These are phyloP conservation scores for Coniochaeta hoffmannii DNA, from an alignment of 2,329 filamentous ascomycete species.

Conservation along the genomic window DNA sequence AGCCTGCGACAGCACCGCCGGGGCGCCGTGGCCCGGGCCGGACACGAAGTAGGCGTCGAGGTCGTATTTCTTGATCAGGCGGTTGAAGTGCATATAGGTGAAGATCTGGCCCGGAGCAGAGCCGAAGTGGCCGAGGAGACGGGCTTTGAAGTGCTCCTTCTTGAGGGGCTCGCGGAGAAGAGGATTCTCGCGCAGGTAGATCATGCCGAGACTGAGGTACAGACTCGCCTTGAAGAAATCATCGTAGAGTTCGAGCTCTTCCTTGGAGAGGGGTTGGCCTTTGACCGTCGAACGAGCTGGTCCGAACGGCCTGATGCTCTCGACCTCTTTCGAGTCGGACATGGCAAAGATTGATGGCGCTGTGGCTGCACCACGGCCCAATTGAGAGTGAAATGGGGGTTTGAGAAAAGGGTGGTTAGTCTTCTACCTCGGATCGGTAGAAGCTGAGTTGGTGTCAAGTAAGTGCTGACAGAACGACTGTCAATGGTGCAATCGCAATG, in stretches of 20 bases:
- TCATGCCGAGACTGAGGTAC: slow-evolving; percentile 73
- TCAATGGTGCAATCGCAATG: not conserved
- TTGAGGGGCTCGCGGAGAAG: slow-evolving; percentile 63
- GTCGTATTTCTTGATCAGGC: slow-evolving; percentile 73
- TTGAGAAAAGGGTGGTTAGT: not conserved
- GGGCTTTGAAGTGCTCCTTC: slow-evolving; percentile 63
- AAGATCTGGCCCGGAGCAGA: slow-evolving; percentile 76
- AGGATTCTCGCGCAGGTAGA: slow-evolving; percentile 68
- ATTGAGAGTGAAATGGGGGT: not conserved
- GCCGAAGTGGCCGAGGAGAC: slow-evolving; percentile 71
- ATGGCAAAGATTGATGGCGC: slow-evolving; percentile 6
- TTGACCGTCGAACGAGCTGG: slow-evolving; percentile 57
- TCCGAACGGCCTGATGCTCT: slow-evolving; percentile 58
- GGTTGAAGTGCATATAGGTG: slow-evolving; percentile 77
- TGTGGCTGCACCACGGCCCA: not conserved
- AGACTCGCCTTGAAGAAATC: slow-evolving; percentile 69
- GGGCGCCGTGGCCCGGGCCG: slow-evolving; percentile 71
- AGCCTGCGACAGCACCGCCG: slow-evolving; percentile 66
- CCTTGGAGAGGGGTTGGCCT: slow-evolving; percentile 52
- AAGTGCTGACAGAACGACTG: not conserved
- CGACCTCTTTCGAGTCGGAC: slow-evolving; percentile 25
- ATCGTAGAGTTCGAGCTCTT: slow-evolving; percentile 62
- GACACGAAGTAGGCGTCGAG: slow-evolving; percentile 67
- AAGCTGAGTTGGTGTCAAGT: not conserved
- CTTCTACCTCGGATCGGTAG: not conserved